Evolutionary conservation across 1,284 basidiomycete genomes (phyloP).

Genomic region (Chiua sp.): DNA sequence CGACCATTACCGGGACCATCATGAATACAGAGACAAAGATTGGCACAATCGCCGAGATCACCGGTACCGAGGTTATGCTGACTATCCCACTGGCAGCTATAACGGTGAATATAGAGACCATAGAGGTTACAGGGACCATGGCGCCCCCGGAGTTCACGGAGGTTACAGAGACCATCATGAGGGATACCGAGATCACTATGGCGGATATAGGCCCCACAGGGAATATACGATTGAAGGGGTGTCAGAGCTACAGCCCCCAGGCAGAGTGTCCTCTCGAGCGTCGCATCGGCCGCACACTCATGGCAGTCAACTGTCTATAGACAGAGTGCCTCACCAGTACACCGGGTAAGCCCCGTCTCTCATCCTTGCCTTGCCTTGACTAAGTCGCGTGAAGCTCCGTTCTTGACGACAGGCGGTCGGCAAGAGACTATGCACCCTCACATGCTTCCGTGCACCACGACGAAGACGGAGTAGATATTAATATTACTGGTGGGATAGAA

Average conservation of each 20-base stretch:
- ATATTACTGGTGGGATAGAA: constrained; percentile 28
- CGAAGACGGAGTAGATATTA: constrained; percentile 30
- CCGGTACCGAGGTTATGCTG: constrained; percentile 25
- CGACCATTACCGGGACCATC: constrained; percentile 30
- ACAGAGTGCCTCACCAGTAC: constrained; percentile 21
- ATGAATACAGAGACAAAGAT: constrained; percentile 25
- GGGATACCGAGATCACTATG: constrained; percentile 1
- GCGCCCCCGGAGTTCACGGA: constrained; percentile 10
- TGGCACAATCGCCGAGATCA: constrained; percentile 29
- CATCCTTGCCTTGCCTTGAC: neutral
- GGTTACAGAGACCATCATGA: constrained; percentile 13
- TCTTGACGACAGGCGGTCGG: constrained; percentile 33
- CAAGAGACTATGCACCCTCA: constrained; percentile 27
- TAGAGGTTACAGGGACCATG: constrained; percentile 22
- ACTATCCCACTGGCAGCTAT: constrained; percentile 21
- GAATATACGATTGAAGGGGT: constrained; percentile 24
- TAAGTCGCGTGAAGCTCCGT: constrained; percentile 24
- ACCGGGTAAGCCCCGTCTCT: constrained; percentile 21
- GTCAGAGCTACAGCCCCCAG: constrained; percentile 25
- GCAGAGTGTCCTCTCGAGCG: constrained; percentile 32
- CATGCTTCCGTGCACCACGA: constrained; percentile 17
- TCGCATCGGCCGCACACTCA: constrained; percentile 37
- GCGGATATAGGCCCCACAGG: constrained; percentile 26
- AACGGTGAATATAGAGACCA: constrained; percentile 27
- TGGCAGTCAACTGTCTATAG: constrained; percentile 22